phyloP scores from a whole-genome alignment of 1,139 yeast species.

The Diutina scorzettiae region DNA sequence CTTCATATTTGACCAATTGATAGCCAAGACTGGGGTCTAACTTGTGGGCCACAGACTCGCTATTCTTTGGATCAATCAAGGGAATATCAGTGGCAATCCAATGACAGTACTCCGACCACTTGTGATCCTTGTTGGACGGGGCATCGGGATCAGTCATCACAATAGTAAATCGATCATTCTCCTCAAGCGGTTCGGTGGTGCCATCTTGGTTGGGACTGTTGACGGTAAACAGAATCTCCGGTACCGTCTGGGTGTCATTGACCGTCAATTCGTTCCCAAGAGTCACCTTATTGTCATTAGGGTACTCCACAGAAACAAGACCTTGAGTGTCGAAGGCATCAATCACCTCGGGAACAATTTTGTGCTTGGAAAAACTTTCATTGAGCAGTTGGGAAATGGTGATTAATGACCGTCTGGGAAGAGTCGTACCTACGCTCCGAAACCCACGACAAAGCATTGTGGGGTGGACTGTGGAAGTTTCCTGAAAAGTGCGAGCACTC shows the following conservation, averaged over 20 bases:
- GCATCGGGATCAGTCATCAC: conserved; percentile 92
- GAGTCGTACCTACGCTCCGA: no score
- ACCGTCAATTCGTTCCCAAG: conserved; percentile 66
- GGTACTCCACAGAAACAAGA: conserved; percentile 34
- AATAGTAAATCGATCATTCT: conserved; percentile 49
- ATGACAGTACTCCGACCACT: conserved; percentile 84
- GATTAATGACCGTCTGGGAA: conserved; percentile 16
- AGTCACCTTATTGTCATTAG: conserved; percentile 50
- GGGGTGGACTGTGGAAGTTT: no score
- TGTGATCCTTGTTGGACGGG: conserved; percentile 68
- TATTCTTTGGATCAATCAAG: no score
- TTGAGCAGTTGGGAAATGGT: conserved; percentile 56
- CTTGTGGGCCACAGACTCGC: not conserved
- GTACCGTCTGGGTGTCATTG: conserved; percentile 52
- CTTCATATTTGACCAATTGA: conserved; percentile 34
- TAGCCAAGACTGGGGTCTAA: not conserved
- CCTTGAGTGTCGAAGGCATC: conserved; percentile 36
- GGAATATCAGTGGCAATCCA: conserved; percentile 58
- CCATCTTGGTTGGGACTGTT: conserved; percentile 30
- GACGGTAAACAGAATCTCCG: conserved; percentile 56
- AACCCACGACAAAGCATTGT: no score
- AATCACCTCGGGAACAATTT: conserved; percentile 51
- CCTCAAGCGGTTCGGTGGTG: conserved; percentile 14
- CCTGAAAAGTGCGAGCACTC: no score
- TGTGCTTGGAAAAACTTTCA: conserved; percentile 49